These are phyloP conservation scores for Mortierella claussenii DNA, from an alignment of 192 early-diverging fungal genomes.

Conservation along the genomic window DNA sequence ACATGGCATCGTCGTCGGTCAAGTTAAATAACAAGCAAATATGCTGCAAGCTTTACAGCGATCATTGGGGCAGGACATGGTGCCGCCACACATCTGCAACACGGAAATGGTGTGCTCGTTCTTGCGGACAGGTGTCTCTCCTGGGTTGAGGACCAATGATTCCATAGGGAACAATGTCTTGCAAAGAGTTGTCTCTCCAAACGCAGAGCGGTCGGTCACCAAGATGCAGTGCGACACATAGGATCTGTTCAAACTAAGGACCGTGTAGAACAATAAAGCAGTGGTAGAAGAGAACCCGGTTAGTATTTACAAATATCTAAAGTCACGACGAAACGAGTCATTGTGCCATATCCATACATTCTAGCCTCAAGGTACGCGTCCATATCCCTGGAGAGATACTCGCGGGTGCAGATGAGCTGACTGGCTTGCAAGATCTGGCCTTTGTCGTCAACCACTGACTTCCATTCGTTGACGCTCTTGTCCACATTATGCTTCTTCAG, in stretches of 20 bases:
- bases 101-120: slow-evolving; percentile 55
- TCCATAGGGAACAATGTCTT: slow-evolving; percentile 56
- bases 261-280: no score
- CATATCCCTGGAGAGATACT: slow-evolving; percentile 61
- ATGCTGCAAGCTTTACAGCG: slow-evolving; percentile 49
- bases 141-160: slow-evolving; percentile 52
- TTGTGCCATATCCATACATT: slow-evolving; percentile 20
- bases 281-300: no score
- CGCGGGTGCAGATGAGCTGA: slow-evolving; percentile 62
- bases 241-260: slow-evolving; percentile 33
- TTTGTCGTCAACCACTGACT: slow-evolving; percentile 51
- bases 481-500: slow-evolving; percentile 56
- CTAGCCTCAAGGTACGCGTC: slow-evolving; percentile 32
- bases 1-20: no score
- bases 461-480: slow-evolving; percentile 51
- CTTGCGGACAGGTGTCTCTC: slow-evolving; percentile 43
- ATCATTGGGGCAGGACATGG: slow-evolving; percentile 57
- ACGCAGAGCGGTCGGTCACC: slow-evolving; percentile 49
- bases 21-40: background rate
- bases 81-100: slow-evolving; percentile 51
- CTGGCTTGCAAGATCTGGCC: slow-evolving; percentile 57
- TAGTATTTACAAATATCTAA: no score
- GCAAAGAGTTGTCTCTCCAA: slow-evolving; percentile 56
- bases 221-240: slow-evolving; percentile 47
- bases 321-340: no score